Percentiles rank a stretch among this genome's conserved stretches.
phyloP scores from a whole-genome alignment of 2,329 filamentous ascomycete species.

The Zasmidium cellare region DNA sequence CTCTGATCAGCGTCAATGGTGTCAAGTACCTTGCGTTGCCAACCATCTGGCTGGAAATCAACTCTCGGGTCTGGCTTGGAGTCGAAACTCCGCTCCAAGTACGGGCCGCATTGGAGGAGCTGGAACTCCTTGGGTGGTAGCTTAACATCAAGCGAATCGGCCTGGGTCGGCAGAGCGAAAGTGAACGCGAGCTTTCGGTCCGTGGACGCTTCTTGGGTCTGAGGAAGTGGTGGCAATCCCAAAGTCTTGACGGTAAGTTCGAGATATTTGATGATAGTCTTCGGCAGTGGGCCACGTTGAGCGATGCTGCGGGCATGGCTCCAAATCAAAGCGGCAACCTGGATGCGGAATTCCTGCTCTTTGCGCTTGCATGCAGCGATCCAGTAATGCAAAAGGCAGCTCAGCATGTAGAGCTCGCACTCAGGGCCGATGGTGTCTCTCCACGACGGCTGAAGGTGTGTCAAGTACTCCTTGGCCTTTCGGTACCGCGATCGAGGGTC shows the following conservation, averaged over 20 bases:
- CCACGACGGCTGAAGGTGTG: conserved; percentile 41
- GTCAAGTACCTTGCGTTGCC: conserved; percentile 74
- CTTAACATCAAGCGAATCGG: conserved; percentile 30
- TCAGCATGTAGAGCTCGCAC: conserved; percentile 51
- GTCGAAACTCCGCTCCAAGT: conserved; percentile 73
- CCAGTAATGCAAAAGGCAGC: conserved; percentile 52
- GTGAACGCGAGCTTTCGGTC: conserved; percentile 46
- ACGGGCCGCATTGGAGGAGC: conserved; percentile 67
- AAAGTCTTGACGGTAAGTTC: conserved; percentile 41
- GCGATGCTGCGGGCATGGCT: conserved; percentile 42
- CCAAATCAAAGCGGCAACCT: conserved; percentile 51
- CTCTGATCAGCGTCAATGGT: conserved; percentile 69
- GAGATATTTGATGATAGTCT: conserved; percentile 41
- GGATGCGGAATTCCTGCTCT: conserved; percentile 36
- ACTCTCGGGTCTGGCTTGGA: conserved; percentile 68
- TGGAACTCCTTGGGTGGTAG: conserved; percentile 62
- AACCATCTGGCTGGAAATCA: conserved; percentile 71
- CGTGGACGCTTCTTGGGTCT: conserved; percentile 11
- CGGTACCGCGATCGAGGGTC: conserved; percentile 49
- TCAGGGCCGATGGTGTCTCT: conserved; percentile 45
- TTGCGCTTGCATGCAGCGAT: conserved; percentile 39
- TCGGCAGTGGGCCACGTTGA: conserved; percentile 40
- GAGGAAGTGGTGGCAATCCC: conserved; percentile 38
- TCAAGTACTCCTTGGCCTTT: conserved; percentile 52
- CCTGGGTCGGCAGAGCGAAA: conserved; percentile 37